These are phyloP conservation scores for Nepenthes mirabilis DNA, from an alignment of 148 eudicot species.

Conservation along the genomic window DNA sequence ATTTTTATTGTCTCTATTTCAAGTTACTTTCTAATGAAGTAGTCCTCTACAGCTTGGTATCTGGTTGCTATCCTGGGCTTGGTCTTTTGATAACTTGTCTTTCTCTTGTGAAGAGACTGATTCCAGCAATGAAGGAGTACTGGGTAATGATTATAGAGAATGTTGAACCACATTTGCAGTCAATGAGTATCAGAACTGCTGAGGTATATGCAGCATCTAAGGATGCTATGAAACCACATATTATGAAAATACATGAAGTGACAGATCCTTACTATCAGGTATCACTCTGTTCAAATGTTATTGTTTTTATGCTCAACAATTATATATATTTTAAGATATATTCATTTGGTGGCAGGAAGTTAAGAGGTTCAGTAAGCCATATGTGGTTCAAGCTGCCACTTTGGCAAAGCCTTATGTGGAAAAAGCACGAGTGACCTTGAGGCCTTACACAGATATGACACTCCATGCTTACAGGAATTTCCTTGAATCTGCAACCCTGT, in stretches of 20 bases:
- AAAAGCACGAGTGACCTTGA: slow-evolving; percentile 36
- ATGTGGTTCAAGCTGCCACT: slow-evolving; percentile 70
- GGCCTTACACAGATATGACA: slow-evolving; percentile 61
- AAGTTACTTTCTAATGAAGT: neutral
- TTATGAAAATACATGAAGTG: slow-evolving; percentile 47
- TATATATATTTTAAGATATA: neutral
- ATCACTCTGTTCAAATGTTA: neutral
- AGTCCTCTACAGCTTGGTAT: neutral
- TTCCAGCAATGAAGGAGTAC: slow-evolving; percentile 64
- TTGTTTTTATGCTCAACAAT: slow-evolving; percentile 2
- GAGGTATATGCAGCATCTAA: slow-evolving; percentile 57
- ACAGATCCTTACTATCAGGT: slow-evolving; percentile 82
- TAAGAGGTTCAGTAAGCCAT: slow-evolving; percentile 63
- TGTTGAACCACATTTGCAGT: slow-evolving; percentile 57
- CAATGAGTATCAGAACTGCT: slow-evolving; percentile 28
- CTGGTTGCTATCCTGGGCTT: neutral
- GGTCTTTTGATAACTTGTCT: slow-evolving; percentile 4
- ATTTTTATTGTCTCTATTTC: neutral
- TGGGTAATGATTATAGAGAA: slow-evolving; percentile 44
- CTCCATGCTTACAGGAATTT: slow-evolving; percentile 56
- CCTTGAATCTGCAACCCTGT: slow-evolving; percentile 59
- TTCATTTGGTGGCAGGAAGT: slow-evolving; percentile 38
- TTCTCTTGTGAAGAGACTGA: slow-evolving; percentile 40
- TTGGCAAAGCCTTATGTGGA: slow-evolving; percentile 83
- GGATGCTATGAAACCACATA: slow-evolving; percentile 52